Percentiles rank a stretch among this genome's conserved stretches.
These are phyloP conservation scores for Cercospora janseana DNA, from an alignment of 2,329 filamentous ascomycete species.

Conservation along the genomic window DNA sequence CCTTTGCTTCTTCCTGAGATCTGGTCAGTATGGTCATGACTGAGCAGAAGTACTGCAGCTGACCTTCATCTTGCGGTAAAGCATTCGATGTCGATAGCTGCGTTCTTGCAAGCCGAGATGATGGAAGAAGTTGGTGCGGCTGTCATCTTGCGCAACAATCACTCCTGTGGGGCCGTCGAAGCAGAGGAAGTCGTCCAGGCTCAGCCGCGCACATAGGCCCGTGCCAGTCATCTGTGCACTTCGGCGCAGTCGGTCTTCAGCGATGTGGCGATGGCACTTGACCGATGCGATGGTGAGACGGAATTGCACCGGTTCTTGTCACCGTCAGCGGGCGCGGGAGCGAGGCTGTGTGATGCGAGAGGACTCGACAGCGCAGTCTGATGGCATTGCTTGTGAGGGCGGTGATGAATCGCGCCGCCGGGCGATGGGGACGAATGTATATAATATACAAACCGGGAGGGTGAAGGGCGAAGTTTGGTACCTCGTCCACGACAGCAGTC, in stretches of 20 bases:
- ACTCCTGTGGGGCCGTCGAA: slow-evolving; percentile 15
- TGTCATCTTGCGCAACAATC: slow-evolving; percentile 23
- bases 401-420: background rate
- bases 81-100: slow-evolving; percentile 20
- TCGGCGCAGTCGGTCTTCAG: background rate
- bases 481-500: background rate
- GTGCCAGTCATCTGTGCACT: slow-evolving; percentile 15
- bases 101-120: slow-evolving; percentile 25
- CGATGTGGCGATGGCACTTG: background rate
- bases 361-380: background rate
- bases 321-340: background rate
- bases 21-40: background rate
- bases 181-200: slow-evolving; percentile 19
- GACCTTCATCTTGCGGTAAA: slow-evolving; percentile 27
- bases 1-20: slow-evolving; percentile 21
- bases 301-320: background rate
- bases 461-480: background rate
- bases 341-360: background rate
- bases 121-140: slow-evolving; percentile 21
- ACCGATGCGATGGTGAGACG: no score
- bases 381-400: slow-evolving; percentile 3
- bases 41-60: background rate
- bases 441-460: slow-evolving; percentile 4
- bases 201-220: slow-evolving; percentile 15
- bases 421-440: slow-evolving; percentile 4